Evolutionary conservation across 352 stramenopile genomes (phyloP).

Genomic region (Pythium myriotylum): DNA sequence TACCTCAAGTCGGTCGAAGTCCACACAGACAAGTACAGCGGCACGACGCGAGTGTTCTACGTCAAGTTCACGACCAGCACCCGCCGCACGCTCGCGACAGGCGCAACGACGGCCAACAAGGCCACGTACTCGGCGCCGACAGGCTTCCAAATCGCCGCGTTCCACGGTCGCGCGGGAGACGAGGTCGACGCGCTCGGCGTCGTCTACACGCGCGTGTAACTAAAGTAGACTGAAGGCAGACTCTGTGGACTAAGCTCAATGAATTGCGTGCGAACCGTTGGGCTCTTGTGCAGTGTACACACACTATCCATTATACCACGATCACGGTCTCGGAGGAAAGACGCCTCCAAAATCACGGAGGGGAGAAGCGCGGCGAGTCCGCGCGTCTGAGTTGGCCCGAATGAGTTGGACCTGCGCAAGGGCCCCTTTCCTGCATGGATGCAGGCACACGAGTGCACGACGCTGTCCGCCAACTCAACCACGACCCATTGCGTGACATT

Average conservation of each 20-base stretch:
- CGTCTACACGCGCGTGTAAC: constrained; percentile 40
- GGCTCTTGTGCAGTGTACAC: no score
- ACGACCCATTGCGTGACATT: no score
- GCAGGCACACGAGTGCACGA: no score
- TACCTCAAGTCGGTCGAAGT: constrained; percentile 50
- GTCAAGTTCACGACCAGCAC: constrained; percentile 42
- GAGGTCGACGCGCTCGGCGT: constrained; percentile 47
- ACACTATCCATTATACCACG: no score
- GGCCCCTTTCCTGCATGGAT: no score
- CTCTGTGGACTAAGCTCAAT: not conserved
- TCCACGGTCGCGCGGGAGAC: constrained; percentile 47
- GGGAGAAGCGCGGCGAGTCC: no score
- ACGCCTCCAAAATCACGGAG: no score
- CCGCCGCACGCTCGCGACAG: constrained; percentile 1
- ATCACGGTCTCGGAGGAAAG: no score
- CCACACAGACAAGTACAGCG: constrained; percentile 44
- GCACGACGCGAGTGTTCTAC: constrained; percentile 45
- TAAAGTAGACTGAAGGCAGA: not conserved
- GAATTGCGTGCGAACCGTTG: no score
- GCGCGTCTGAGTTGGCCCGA: no score
- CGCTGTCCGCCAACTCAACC: no score
- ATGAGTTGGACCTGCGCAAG: no score
- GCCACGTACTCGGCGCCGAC: constrained; percentile 37
- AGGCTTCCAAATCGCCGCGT: constrained; percentile 53
- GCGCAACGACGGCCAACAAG: constrained; percentile 30